Conservation (phyloP, 345 rosid genomes). For the Murraya paniculata region DNA sequence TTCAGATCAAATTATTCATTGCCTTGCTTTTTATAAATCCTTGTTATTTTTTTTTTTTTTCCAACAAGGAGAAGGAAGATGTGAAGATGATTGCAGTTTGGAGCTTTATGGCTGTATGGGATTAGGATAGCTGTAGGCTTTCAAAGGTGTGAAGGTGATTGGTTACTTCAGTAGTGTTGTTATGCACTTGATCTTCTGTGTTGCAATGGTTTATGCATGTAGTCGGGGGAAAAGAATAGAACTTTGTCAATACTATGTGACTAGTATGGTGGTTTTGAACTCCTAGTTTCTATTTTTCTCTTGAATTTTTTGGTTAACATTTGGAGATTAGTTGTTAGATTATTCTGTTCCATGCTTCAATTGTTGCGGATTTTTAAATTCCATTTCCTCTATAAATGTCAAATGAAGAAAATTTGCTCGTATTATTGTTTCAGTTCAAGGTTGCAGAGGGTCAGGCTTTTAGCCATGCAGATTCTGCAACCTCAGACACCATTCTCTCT, state of each 20-base stretch:
- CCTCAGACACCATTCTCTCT: slow-evolving; percentile 29
- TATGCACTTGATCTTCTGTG: not conserved
- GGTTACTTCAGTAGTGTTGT: not conserved
- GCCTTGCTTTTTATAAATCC: not conserved
- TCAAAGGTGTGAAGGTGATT: not conserved
- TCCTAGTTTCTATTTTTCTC: not conserved
- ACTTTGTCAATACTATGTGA: not conserved
- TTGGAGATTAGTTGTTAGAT: not conserved
- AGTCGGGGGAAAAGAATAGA: not conserved
- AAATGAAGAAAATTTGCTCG: not conserved
- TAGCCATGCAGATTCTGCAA: slow-evolving; percentile 9
- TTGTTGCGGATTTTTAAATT: not conserved
- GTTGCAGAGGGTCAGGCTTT: slow-evolving; percentile 22
- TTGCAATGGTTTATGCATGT: not conserved
- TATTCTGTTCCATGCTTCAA: not conserved
- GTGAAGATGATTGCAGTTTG: not conserved
- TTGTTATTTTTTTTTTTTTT: not conserved
- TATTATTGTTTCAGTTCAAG: slow-evolving; percentile 19
- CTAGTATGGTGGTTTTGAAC: not conserved
- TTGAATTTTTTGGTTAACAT: no score
- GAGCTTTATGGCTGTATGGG: slow-evolving; percentile 1
- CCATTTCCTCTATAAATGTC: not conserved
- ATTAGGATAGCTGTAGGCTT: not conserved
- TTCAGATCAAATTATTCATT: not conserved
- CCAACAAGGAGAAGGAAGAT: not conserved